Evolutionary conservation across 2,329 filamentous ascomycete genomes (phyloP).

Genomic region (Tolypocladium ophioglossoides): DNA sequence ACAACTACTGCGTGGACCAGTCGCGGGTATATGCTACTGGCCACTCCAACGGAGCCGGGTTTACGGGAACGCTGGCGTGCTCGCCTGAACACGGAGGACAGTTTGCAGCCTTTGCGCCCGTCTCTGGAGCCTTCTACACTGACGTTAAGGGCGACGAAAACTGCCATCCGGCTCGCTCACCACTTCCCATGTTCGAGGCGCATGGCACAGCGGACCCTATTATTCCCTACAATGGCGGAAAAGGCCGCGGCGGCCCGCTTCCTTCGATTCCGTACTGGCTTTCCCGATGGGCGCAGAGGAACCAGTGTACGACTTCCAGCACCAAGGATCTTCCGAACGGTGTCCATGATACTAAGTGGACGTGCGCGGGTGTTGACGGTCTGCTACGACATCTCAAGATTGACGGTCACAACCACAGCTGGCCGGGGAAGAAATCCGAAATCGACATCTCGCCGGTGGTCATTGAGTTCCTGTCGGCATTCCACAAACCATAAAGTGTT

Average conservation of each 20-base stretch:
- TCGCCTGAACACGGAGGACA: constrained; percentile 20
- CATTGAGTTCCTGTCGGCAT: constrained; percentile 4
- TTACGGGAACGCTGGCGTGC: constrained; percentile 31
- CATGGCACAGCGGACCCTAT: constrained; percentile 37
- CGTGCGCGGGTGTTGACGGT: constrained; percentile 6
- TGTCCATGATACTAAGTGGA: constrained; percentile 7
- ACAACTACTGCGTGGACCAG: constrained; percentile 27
- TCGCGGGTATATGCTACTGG: constrained; percentile 32
- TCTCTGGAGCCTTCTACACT: constrained; percentile 31
- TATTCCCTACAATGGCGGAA: constrained; percentile 32
- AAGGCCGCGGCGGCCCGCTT: constrained; percentile 27
- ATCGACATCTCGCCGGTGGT: constrained; percentile 3
- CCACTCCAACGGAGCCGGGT: constrained; percentile 33
- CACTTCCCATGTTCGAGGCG: constrained; percentile 36
- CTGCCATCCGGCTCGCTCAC: constrained; percentile 27
- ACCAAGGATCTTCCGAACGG: constrained; percentile 2
- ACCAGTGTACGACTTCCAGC: constrained; percentile 5
- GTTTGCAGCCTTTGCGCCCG: constrained; percentile 30
- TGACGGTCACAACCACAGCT: constrained; percentile 7
- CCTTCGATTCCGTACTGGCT: constrained; percentile 32
- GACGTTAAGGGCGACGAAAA: constrained; percentile 14
- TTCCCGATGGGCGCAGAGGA: constrained; percentile 23
- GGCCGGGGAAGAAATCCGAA: constrained; percentile 3
- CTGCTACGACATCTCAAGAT: constrained; percentile 10
- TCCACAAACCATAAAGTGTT: constrained; percentile 1